Percentiles rank a stretch among this genome's conserved stretches.
These are phyloP conservation scores for Aspergillus alliaceus DNA, from an alignment of 2,329 filamentous ascomycete species.

Conservation along the genomic window DNA sequence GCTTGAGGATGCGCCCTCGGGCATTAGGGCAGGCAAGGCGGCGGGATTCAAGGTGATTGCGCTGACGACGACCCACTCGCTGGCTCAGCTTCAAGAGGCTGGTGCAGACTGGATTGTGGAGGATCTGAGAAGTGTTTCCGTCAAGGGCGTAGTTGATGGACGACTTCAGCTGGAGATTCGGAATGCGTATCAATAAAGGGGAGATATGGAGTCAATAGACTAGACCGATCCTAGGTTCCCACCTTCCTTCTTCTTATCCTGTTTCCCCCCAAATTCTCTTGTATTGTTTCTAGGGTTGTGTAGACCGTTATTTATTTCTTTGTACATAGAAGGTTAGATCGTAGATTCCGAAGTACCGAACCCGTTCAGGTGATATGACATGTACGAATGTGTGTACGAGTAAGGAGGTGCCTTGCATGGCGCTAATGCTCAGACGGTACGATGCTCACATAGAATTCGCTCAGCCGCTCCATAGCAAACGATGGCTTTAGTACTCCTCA, in stretches of 20 bases:
- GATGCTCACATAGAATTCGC: neutral
- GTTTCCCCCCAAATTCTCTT: neutral
- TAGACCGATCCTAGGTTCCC: neutral
- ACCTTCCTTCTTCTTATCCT: neutral
- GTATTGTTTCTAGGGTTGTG: neutral
- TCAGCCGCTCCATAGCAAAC: neutral
- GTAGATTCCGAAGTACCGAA: neutral
- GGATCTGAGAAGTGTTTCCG: constrained; percentile 72
- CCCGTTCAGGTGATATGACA: constrained; percentile 6
- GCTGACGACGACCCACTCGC: constrained; percentile 79
- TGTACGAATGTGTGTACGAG: constrained; percentile 1
- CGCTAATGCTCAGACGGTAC: constrained; percentile 3
- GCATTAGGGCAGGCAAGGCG: constrained; percentile 77
- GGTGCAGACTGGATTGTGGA: constrained; percentile 85
- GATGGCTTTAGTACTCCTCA: neutral
- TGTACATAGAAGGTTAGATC: constrained; percentile 5
- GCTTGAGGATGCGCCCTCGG: constrained; percentile 85
- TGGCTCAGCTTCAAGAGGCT: constrained; percentile 69
- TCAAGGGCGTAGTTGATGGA: constrained; percentile 59
- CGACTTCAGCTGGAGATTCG: constrained; percentile 66
- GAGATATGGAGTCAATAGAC: neutral
- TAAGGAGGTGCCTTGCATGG: constrained; percentile 14
- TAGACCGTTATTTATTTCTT: neutral
- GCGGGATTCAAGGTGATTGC: constrained; percentile 83
- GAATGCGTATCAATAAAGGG: constrained; percentile 51